Conservation (phyloP, 1,139 yeast genomes). For the Scheffersomyces titani region DNA sequence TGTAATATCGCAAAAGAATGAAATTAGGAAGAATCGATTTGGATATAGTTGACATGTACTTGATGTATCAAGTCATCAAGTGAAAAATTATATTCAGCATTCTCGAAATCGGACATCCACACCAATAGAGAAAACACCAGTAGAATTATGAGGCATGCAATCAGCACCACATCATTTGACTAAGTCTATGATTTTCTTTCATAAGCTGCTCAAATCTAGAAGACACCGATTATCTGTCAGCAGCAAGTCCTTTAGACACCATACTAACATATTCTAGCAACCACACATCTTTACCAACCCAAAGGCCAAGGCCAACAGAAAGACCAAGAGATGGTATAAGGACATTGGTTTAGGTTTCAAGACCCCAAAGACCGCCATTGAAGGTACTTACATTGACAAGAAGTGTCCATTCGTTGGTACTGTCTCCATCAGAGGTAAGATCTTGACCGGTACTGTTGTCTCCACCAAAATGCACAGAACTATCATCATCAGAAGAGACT, state of each 20-base stretch:
- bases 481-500: constrained; percentile 99
- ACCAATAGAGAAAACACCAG: background rate
- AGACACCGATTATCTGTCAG: background rate
- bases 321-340: constrained; percentile 99
- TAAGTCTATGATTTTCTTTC: background rate
- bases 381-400: constrained; percentile 99
- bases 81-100: background rate
- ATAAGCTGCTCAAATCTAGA: background rate
- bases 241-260: background rate
- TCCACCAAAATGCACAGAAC: constrained; percentile 99
- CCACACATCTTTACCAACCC: constrained; percentile 99
- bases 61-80: background rate
- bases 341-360: constrained; percentile 99
- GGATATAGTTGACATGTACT: background rate
- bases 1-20: background rate
- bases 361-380: constrained; percentile 99
- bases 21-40: background rate
- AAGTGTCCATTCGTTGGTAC: constrained; percentile 99
- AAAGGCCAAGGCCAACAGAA: constrained; percentile 98
- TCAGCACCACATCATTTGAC: background rate
- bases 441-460: constrained; percentile 97
- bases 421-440: constrained; percentile 99
- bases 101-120: background rate
- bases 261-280: constrained; percentile 66
- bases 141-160: background rate